Conservation (phyloP, 2,329 filamentous ascomycete genomes). For the Claviceps sp. region DNA sequence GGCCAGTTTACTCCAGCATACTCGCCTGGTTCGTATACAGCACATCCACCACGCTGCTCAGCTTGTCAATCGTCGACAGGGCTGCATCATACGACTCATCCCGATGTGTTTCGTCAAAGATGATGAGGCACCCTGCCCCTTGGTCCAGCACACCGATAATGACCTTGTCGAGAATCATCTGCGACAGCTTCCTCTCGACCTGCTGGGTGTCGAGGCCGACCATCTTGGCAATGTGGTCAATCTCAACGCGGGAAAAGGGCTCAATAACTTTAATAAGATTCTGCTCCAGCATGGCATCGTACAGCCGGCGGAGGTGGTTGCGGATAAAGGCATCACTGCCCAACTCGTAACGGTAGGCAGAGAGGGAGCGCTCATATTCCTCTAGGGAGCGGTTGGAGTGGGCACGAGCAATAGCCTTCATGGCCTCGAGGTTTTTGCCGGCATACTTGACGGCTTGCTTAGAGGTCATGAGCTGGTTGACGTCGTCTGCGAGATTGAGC, state of each 20-base stretch:
- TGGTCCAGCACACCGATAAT: constrained; percentile 96
- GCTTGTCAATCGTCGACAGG: constrained; percentile 86
- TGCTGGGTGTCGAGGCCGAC: constrained; percentile 91
- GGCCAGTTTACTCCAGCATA: constrained; percentile 61
- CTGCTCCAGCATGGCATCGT: constrained; percentile 98
- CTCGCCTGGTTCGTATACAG: constrained; percentile 97
- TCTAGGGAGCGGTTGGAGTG: constrained; percentile 92
- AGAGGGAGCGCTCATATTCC: constrained; percentile 89
- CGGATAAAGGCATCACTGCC: constrained; percentile 93
- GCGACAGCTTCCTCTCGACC: constrained; percentile 93
- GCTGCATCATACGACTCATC: constrained; percentile 93
- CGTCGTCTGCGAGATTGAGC: constrained; percentile 93
- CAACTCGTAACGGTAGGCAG: constrained; percentile 83
- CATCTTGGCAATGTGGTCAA: constrained; percentile 94
- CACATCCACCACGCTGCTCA: constrained; percentile 93
- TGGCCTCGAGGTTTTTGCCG: constrained; percentile 89
- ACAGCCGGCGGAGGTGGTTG: constrained; percentile 86
- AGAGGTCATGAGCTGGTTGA: constrained; percentile 84
- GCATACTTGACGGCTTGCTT: constrained; percentile 97
- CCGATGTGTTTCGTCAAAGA: constrained; percentile 88
- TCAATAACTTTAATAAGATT: constrained; percentile 99
- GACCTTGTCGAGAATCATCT: constrained; percentile 99
- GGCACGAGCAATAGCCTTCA: constrained; percentile 95
- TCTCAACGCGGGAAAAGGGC: constrained; percentile 93
- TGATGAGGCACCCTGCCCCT: constrained; percentile 91